These are phyloP conservation scores for Onygenales sp. DNA, from an alignment of 2,329 filamentous ascomycete species.

Conservation along the genomic window DNA sequence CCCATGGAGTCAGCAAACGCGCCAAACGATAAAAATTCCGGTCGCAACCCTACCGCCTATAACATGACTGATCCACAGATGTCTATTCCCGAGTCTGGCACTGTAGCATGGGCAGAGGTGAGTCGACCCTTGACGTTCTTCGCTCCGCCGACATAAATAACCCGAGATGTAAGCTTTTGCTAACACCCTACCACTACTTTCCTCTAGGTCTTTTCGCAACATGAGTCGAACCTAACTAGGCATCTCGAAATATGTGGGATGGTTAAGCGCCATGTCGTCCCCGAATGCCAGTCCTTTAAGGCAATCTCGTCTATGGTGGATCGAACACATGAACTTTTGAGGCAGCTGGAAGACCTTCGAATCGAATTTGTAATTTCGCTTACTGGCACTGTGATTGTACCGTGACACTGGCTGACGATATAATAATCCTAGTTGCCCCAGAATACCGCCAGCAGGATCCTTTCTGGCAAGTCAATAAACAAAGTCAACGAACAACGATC, in stretches of 20 bases:
- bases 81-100: not conserved
- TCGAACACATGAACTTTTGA: conserved; percentile 28
- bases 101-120: conserved; percentile 19
- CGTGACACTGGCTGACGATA: not conserved
- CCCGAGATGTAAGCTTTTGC: not conserved
- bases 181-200: conserved; percentile 2
- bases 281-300: conserved; percentile 19
- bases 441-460: conserved; percentile 8
- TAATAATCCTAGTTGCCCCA: conserved; percentile 13
- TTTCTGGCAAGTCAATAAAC: conserved; percentile 5
- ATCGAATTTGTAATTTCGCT: conserved; percentile 24
- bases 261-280: conserved; percentile 21
- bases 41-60: not conserved
- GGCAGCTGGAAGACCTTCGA: conserved; percentile 25
- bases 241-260: conserved; percentile 30
- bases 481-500: conserved; percentile 9
- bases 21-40: not conserved
- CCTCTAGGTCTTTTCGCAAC: conserved; percentile 30
- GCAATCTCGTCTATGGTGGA: conserved; percentile 29
- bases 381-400: not conserved
- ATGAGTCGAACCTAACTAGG: conserved; percentile 29
- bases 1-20: not conserved
- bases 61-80: not conserved
- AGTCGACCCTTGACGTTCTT: not conserved
- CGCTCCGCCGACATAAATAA: not conserved